These are phyloP conservation scores for Torulaspora delbrueckii DNA, from an alignment of 805 yeast species.

Conservation along the genomic window DNA sequence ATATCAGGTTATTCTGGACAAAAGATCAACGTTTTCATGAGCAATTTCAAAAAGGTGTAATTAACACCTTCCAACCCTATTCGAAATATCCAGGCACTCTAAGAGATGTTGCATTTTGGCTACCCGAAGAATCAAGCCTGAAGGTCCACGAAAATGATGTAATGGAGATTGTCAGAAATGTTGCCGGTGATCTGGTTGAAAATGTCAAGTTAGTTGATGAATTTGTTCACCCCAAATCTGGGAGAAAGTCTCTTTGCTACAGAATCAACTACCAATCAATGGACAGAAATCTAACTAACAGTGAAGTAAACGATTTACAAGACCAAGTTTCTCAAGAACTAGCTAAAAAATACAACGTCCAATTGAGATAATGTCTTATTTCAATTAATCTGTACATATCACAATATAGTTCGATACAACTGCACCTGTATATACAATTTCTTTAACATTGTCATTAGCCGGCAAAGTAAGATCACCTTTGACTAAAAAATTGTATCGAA, in stretches of 20 bases:
- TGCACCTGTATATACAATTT: no score
- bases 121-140: conserved; percentile 40
- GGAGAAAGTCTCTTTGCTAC: conserved; percentile 75
- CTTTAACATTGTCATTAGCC: no score
- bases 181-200: conserved; percentile 86
- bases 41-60: conserved; percentile 65
- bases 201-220: conserved; percentile 76
- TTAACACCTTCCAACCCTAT: conserved; percentile 75
- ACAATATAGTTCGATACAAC: background rate
- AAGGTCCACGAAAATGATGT: conserved; percentile 78
- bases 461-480: background rate
- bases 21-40: conserved; percentile 65
- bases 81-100: conserved; percentile 84
- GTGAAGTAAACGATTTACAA: conserved; percentile 75
- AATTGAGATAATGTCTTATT: conserved; percentile 41
- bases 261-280: conserved; percentile 89
- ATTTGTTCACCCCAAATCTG: conserved; percentile 79
- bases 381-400: conserved; percentile 1
- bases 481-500: background rate
- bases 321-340: conserved; percentile 57
- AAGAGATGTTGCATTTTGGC: conserved; percentile 92
- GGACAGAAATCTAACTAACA: conserved; percentile 86
- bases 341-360: conserved; percentile 48
- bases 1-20: conserved; percentile 91
- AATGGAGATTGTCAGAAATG: conserved; percentile 84